A percentile compares a stretch with the other conserved stretches of the same genome.
Evolutionary conservation across 495 filamentous ascomycete species (phyloP).

Genomic region (Penicillium arizonense): DNA sequence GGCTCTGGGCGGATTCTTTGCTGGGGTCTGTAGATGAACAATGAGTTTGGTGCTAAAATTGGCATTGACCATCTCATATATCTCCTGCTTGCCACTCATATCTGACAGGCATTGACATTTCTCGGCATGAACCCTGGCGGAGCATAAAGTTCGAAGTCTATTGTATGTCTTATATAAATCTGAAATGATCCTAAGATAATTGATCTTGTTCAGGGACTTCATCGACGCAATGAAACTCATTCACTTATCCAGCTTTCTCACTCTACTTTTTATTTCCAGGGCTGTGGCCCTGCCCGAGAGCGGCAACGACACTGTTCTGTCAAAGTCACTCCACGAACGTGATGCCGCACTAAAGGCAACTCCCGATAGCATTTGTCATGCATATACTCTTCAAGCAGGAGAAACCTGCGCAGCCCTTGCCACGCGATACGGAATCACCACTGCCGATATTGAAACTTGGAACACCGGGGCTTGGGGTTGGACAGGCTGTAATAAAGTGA

Average conservation of each 20-base stretch:
- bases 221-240: not conserved
- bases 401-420: constrained; percentile 13
- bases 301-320: not conserved
- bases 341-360: not conserved
- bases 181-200: not conserved
- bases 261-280: not conserved
- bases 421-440: constrained; percentile 2
- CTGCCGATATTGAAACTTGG: constrained; percentile 11
- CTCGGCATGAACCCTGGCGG: not conserved
- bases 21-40: not conserved
- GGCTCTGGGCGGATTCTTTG: no score
- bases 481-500: constrained; percentile 6
- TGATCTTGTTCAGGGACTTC: not conserved
- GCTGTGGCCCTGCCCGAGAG: not conserved
- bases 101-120: not conserved
- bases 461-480: constrained; percentile 9
- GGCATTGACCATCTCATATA: not conserved
- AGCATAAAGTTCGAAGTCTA: no score
- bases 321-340: not conserved
- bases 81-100: not conserved
- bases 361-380: not conserved
- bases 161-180: not conserved
- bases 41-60: not conserved
- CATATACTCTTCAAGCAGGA: constrained; percentile 1
- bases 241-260: not conserved